Conservation (phyloP, 805 yeast species). For the Cyberlindnera japonica region DNA sequence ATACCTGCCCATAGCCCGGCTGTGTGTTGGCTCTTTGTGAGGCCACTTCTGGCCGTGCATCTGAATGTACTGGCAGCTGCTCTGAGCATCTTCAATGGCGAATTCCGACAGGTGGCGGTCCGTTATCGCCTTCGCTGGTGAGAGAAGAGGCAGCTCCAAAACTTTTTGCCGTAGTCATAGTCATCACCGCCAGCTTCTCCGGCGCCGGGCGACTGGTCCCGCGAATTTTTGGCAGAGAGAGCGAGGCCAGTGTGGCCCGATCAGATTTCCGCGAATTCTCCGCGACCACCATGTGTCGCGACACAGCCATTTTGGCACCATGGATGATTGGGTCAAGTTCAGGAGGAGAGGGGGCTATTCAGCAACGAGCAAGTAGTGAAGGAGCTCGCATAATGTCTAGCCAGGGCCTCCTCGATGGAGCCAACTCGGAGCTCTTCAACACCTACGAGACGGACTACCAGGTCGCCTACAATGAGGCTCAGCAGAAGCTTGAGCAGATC, state of each 20-base stretch:
- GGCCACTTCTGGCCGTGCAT: background rate
- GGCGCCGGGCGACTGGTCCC: no score
- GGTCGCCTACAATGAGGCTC: conserved; percentile 65
- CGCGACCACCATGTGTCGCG: background rate
- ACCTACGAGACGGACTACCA: conserved; percentile 43
- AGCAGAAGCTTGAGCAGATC: conserved; percentile 56
- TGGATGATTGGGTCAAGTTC: no score
- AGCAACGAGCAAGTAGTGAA: no score
- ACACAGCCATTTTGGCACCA: background rate
- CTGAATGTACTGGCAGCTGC: conserved; percentile 3
- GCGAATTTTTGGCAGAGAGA: no score
- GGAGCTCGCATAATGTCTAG: conserved; percentile 20
- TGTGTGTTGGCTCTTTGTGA: background rate
- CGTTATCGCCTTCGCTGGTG: no score
- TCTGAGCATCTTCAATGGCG: conserved; percentile 12
- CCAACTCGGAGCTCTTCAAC: conserved; percentile 25
- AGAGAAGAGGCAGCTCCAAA: background rate
- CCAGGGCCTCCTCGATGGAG: conserved; percentile 23
- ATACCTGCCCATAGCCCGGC: background rate
- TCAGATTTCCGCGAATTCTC: background rate
- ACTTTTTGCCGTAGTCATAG: conserved; percentile 1
- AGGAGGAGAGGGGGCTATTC: no score
- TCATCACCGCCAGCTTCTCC: no score
- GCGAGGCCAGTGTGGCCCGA: no score
- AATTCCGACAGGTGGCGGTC: no score